Conservation (phyloP, 805 yeast genomes). For the Metschnikowia gelsemii region DNA sequence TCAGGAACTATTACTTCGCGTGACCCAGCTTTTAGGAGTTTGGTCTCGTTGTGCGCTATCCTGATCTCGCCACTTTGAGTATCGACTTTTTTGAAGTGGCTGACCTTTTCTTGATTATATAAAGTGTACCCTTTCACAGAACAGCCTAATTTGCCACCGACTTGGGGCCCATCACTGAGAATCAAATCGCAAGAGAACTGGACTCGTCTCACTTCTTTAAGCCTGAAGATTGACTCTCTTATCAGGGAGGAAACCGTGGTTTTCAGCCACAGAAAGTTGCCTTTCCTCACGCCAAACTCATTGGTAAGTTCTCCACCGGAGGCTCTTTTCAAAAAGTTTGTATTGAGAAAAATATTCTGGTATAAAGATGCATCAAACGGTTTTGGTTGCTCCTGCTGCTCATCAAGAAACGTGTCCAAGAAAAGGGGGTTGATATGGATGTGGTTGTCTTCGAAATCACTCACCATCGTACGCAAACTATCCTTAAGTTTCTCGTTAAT, state of each 20-base stretch:
- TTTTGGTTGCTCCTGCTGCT: slow-evolving; percentile 19
- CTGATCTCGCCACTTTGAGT: slow-evolving; percentile 51
- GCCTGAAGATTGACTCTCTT: slow-evolving; percentile 48
- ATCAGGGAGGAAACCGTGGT: slow-evolving; percentile 31
- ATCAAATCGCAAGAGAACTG: slow-evolving; percentile 62
- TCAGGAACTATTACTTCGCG: slow-evolving; percentile 25
- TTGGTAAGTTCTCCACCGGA: slow-evolving; percentile 16
- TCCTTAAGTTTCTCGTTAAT: slow-evolving; percentile 43
- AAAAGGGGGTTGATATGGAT: slow-evolving; percentile 66
- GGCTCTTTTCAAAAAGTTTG: slow-evolving; percentile 32
- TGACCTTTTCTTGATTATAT: slow-evolving; percentile 52
- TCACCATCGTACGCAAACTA: slow-evolving; percentile 54
- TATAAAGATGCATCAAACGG: slow-evolving; percentile 45
- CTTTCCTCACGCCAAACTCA: slow-evolving; percentile 6
- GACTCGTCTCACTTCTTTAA: slow-evolving; percentile 62
- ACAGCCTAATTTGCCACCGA: slow-evolving; percentile 47
- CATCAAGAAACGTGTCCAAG: slow-evolving; percentile 27
- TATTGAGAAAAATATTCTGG: slow-evolving; percentile 56
- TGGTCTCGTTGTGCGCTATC: slow-evolving; percentile 42
- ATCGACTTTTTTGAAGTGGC: slow-evolving; percentile 52
- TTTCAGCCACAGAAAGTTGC: slow-evolving; percentile 8
- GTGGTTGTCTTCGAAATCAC: slow-evolving; percentile 55
- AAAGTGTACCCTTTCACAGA: slow-evolving; percentile 72
- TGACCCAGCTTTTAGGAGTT: slow-evolving; percentile 11
- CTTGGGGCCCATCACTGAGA: slow-evolving; percentile 45